Conservation (phyloP, 208 protist genomes). For the Trichomonas gallinae region DNA sequence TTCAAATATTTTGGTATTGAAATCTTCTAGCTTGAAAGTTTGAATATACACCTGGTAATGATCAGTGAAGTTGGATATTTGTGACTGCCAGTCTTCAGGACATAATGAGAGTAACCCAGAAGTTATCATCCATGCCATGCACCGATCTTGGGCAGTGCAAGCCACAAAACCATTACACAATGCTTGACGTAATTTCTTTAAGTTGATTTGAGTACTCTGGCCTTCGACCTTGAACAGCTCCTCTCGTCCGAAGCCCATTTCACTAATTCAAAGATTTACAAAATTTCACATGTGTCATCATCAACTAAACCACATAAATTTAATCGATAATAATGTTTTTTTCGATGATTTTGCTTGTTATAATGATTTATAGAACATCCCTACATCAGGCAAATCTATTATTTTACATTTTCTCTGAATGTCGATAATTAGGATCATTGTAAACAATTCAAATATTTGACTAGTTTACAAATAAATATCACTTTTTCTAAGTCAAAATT, state of each 20-base stretch:
- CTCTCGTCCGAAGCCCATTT: neutral
- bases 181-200: neutral
- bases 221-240: neutral
- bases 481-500: too few species aligned
- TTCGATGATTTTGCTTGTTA: too few species aligned
- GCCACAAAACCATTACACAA: neutral
- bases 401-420: too few species aligned
- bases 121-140: neutral
- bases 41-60: neutral
- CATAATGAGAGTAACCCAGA: neutral
- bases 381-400: too few species aligned
- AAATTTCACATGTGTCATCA: too few species aligned
- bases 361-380: too few species aligned
- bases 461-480: too few species aligned
- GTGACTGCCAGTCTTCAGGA: neutral
- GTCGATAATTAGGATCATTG: too few species aligned
- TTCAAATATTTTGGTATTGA: neutral
- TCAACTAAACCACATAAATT: too few species aligned
- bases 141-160: neutral
- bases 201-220: neutral
- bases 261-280: neutral
- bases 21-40: neutral
- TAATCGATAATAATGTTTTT: too few species aligned
- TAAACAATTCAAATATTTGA: too few species aligned
- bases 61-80: neutral